Conservation (phyloP, 495 filamentous ascomycete species). For the Talaromyces wortmannii region DNA sequence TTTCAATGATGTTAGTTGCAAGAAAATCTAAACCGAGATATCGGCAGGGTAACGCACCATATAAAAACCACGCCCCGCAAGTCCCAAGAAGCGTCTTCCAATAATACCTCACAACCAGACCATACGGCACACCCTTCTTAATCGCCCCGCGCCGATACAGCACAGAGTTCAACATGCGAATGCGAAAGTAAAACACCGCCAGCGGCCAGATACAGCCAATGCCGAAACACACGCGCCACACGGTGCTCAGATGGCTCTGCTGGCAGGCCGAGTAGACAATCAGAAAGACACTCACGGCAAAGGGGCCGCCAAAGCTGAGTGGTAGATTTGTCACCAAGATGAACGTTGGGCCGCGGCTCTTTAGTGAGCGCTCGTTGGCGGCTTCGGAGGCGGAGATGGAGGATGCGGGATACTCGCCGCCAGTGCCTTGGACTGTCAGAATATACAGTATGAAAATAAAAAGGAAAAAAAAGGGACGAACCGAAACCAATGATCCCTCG, state of each 20-base stretch:
- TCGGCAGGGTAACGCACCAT: slow-evolving; percentile 18
- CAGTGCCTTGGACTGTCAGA: slow-evolving; percentile 13
- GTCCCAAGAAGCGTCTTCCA: slow-evolving; percentile 43
- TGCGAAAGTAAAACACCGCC: slow-evolving; percentile 44
- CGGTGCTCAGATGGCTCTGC: slow-evolving; percentile 32
- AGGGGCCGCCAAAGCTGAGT: slow-evolving; percentile 41
- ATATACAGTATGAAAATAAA: too few species aligned
- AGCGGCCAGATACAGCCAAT: slow-evolving; percentile 45
- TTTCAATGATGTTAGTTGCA: neutral
- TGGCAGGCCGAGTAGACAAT: slow-evolving; percentile 36
- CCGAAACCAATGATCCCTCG: slow-evolving; percentile 43
- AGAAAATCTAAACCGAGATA: neutral
- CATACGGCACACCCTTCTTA: slow-evolving; percentile 38
- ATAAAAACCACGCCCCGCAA: slow-evolving; percentile 45
- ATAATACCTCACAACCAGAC: slow-evolving; percentile 35
- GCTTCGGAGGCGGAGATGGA: slow-evolving; percentile 40
- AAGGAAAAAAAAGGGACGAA: slow-evolving; percentile 3
- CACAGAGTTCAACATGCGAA: slow-evolving; percentile 44
- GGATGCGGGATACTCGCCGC: slow-evolving; percentile 41
- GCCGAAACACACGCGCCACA: slow-evolving; percentile 46
- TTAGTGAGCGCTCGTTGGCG: slow-evolving; percentile 37
- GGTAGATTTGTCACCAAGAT: slow-evolving; percentile 49
- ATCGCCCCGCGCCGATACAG: slow-evolving; percentile 44
- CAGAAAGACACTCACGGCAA: slow-evolving; percentile 40
- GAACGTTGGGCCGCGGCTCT: slow-evolving; percentile 42